phyloP scores from a whole-genome alignment of 805 yeast species.

The Cyberlindnera nakhonratchasimensis region DNA sequence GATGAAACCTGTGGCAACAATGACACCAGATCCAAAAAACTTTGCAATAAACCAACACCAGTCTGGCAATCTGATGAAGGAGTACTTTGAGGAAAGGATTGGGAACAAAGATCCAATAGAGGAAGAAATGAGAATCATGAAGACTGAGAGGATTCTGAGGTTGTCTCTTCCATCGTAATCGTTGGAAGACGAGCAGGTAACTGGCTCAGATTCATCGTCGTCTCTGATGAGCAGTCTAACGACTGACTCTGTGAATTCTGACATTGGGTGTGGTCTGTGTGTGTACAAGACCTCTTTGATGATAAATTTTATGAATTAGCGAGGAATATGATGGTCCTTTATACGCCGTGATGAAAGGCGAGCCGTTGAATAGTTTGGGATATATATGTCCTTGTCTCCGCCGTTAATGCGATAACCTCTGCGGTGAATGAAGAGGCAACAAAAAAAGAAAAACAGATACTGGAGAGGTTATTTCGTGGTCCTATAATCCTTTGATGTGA shows the following conservation, averaged over 20 bases:
- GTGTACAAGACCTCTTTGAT: neutral
- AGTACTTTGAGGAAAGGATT: conserved; percentile 53
- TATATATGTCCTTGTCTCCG: too few relatives aligned
- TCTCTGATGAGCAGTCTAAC: conserved; percentile 20
- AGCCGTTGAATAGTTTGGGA: too few relatives aligned
- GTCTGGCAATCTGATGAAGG: conserved; percentile 54
- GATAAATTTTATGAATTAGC: too few relatives aligned
- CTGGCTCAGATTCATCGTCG: conserved; percentile 20
- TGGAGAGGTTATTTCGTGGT: too few relatives aligned
- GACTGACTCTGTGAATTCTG: conserved; percentile 6
- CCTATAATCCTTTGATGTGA: too few relatives aligned
- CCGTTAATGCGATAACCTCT: conserved; percentile 1
- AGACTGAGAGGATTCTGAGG: conserved; percentile 56
- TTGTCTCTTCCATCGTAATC: conserved; percentile 41
- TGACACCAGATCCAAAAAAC: conserved; percentile 82
- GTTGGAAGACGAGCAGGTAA: conserved; percentile 38
- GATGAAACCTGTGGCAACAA: conserved; percentile 76
- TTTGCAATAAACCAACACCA: conserved; percentile 67
- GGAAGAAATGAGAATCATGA: conserved; percentile 58
- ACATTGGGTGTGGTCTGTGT: conserved; percentile 1
- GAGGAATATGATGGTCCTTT: too few relatives aligned
- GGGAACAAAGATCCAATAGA: conserved; percentile 62
- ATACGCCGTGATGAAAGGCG: neutral
- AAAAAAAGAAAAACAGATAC: too few relatives aligned
- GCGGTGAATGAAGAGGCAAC: too few relatives aligned